A percentile compares a stretch with the other conserved stretches of the same genome.
phyloP scores from a whole-genome alignment of 257 asterid species.

The Solanum medicagineum region DNA sequence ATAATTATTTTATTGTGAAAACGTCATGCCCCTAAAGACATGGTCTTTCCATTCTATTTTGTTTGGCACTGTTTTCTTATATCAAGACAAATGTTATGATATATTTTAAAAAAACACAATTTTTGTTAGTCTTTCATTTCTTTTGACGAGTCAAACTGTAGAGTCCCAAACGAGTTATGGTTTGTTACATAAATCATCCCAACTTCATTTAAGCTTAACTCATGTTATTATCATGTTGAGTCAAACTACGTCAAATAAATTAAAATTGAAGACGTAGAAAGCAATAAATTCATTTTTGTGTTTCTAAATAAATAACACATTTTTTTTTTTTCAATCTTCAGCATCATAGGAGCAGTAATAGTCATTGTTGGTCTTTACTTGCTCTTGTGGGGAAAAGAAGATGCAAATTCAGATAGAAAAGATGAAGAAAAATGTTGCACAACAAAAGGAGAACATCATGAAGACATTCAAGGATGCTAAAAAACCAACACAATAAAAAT shows the following conservation, averaged over 20 bases:
- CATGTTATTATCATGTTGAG: neutral
- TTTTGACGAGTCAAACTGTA: neutral
- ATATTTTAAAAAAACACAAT: neutral
- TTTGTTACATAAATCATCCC: neutral
- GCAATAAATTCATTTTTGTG: neutral
- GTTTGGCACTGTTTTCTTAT: neutral
- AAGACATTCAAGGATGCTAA: constrained; percentile 1
- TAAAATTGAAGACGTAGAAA: neutral
- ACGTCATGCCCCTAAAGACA: neutral
- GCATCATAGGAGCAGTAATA: constrained; percentile 48
- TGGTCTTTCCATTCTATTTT: neutral
- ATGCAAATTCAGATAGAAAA: constrained; percentile 13
- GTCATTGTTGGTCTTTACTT: constrained; percentile 54
- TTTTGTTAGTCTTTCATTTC: neutral
- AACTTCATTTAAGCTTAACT: neutral
- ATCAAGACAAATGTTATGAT: neutral
- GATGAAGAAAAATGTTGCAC: constrained; percentile 9
- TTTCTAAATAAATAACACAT: neutral
- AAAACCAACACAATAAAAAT: neutral
- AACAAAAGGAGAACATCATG: neutral
- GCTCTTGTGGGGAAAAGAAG: constrained; percentile 83
- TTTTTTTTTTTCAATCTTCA: constrained; percentile 12
- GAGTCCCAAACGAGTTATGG: neutral
- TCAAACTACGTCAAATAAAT: neutral
- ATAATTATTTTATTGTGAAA: neutral